Conservation (phyloP, 169 alveolate genomes). For the Plasmodium billcollinsi region DNA sequence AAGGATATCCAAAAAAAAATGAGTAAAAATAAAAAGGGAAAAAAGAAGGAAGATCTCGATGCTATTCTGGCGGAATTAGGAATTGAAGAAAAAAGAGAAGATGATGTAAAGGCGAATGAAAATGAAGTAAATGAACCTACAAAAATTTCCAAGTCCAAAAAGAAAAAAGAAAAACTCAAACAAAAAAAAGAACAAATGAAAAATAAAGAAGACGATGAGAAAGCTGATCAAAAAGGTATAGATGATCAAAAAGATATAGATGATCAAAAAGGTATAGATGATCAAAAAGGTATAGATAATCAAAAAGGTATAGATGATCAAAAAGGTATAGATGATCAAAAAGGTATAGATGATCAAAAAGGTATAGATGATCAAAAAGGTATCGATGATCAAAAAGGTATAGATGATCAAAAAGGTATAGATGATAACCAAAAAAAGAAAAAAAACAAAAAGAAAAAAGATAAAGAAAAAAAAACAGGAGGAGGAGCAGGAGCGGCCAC, state of each 20-base stretch:
- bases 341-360: constrained; percentile 10
- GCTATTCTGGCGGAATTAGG: constrained; percentile 58
- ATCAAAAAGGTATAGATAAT: constrained; percentile 19
- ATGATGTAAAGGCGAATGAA: constrained; percentile 67
- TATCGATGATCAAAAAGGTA: background rate
- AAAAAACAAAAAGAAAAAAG: constrained; percentile 80
- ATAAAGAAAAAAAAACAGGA: constrained; percentile 78
- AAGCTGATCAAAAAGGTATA: constrained; percentile 12
- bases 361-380: constrained; percentile 12
- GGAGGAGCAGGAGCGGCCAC: constrained; percentile 62
- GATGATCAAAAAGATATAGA: constrained; percentile 39
- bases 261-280: constrained; percentile 11
- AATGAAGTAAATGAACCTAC: constrained; percentile 31
- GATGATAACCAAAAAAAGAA: constrained; percentile 69
- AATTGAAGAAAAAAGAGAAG: constrained; percentile 56
- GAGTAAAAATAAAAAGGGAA: constrained; percentile 77
- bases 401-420: constrained; percentile 37
- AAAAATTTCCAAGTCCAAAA: constrained; percentile 60
- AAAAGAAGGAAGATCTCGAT: constrained; percentile 51
- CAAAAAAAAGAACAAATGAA: constrained; percentile 77
- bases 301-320: constrained; percentile 14
- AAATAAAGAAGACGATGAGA: constrained; percentile 42
- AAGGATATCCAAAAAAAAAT: constrained; percentile 9
- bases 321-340: constrained; percentile 36
- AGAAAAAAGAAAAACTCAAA: constrained; percentile 70